Evolutionary conservation across 345 rosid species (phyloP), one percentile per base, ranked within the genome.

Genomic region (Linum usitatissimum): DNA sequence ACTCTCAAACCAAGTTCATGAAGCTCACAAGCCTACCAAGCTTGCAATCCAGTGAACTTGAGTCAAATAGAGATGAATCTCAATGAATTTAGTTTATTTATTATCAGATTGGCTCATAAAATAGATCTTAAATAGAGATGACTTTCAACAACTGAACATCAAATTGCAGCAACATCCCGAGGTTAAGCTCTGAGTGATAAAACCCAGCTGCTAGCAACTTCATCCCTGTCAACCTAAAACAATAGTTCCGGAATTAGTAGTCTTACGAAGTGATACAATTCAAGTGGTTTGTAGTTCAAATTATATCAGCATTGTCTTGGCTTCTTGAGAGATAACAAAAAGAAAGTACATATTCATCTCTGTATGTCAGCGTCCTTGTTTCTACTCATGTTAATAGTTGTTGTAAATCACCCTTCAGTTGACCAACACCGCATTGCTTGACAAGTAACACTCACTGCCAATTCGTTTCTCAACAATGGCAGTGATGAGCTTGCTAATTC

Each of bases 121-220:
- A n/a, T n/a, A n/a, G n/a, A n/a, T n/a, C n/a, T n/a, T n/a, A n/a
- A n/a, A n/a, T n/a, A n/a, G n/a, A n/a, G n/a, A n/a, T n/a, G n/a
- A n/a, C n/a, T n/a, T n/a, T n/a, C n/a, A n/a, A n/a, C n/a, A n/a
- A n/a, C n/a, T n/a, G n/a, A n/a, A n/a, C n/a, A n/a, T n/a, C n/a
- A n/a, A 60, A 83, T 58, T 55, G 80, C 75, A 68, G 60, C 73
- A 71, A 65, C 53, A 72, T 72, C 73, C 54, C 75, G 65, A 21
- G 91, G 91, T 55, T 73, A 69, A 66, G 86, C 83, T 66, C 81
- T 93, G 53, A 92, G 83, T 8, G 97, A 92, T 61, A 92, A 78
- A 69, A 89, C 84, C 98, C 98, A 92, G 40, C 61, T 69, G 40
- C 61, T 69, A 12, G 76, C 73, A 74, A 87, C 86, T 0, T 66